A percentile compares a stretch with the other conserved stretches of the same genome.
Conservation (phyloP, 2,329 filamentous ascomycete species). For the Zymoseptoria ardabiliae region DNA sequence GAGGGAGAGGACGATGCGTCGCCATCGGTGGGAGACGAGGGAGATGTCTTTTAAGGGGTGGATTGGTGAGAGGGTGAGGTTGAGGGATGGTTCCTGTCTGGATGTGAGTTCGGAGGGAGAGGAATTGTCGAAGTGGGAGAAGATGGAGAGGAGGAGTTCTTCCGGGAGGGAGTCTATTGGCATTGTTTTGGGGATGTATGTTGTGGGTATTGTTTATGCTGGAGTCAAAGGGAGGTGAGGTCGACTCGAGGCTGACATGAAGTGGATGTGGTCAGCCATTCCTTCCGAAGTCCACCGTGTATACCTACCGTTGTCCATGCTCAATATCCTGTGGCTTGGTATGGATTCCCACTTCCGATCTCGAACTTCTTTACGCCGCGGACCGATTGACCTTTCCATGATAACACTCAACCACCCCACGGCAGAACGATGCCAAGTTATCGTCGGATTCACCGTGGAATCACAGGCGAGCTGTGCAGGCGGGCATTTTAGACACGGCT, state of each 20-base stretch:
- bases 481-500: no score
- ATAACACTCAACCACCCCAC: not conserved
- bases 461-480: no score
- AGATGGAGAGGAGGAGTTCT: conserved; percentile 53
- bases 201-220: not conserved
- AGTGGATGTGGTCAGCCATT: not conserved
- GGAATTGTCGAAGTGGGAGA: conserved; percentile 46
- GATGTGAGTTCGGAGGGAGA: conserved; percentile 45
- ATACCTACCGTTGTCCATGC: not conserved
- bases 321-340: not conserved
- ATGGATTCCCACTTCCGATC: not conserved
- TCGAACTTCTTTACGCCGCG: not conserved
- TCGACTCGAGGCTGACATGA: not conserved
- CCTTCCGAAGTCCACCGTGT: not conserved
- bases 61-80: conserved; percentile 34
- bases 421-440: not conserved
- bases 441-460: not conserved
- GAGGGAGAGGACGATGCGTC: conserved; percentile 43
- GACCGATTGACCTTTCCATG: not conserved
- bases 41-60: conserved; percentile 51
- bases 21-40: conserved; percentile 48
- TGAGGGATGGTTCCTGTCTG: conserved; percentile 43
- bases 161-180: conserved; percentile 44
- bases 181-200: not conserved
- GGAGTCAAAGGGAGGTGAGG: not conserved